Evolutionary conservation across 345 rosid genomes (phyloP).

Genomic region (Anacardium occidentale): DNA sequence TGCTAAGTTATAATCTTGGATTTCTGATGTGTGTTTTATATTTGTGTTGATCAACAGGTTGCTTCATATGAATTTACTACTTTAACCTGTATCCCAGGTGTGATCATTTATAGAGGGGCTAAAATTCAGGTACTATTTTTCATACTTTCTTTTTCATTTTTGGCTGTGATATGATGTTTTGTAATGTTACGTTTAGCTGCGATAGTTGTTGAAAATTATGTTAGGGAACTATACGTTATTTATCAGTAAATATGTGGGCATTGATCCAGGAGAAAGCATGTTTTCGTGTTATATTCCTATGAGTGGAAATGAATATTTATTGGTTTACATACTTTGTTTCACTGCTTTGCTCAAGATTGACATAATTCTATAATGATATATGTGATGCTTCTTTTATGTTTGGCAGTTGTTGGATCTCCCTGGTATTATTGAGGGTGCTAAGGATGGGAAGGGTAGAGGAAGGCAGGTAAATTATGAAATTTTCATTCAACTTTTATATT

Average conservation of each 20-base stretch:
- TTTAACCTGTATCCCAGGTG: constrained; percentile 95
- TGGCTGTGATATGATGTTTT: neutral
- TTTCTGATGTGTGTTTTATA: neutral
- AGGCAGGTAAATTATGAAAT: constrained; percentile 57
- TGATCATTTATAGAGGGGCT: constrained; percentile 90
- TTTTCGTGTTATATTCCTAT: neutral
- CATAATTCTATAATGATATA: neutral
- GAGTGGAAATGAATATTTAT: neutral
- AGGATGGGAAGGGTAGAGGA: constrained; percentile 99
- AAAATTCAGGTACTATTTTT: constrained; percentile 73
- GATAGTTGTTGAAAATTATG: neutral
- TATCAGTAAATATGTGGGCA: neutral
- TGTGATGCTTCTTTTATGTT: constrained; percentile 5
- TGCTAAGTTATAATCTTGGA: neutral
- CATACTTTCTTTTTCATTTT: neutral
- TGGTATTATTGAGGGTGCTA: constrained; percentile 99
- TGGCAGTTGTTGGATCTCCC: constrained; percentile 93
- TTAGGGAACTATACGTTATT: neutral
- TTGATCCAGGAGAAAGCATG: neutral
- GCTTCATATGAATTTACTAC: constrained; percentile 99
- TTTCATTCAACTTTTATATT: neutral
- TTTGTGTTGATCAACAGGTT: constrained; percentile 51
- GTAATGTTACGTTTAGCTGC: neutral
- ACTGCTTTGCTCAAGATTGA: neutral
- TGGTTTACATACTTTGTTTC: neutral